Conservation (phyloP, 1,139 yeast species). For the Pichia sp. region DNA sequence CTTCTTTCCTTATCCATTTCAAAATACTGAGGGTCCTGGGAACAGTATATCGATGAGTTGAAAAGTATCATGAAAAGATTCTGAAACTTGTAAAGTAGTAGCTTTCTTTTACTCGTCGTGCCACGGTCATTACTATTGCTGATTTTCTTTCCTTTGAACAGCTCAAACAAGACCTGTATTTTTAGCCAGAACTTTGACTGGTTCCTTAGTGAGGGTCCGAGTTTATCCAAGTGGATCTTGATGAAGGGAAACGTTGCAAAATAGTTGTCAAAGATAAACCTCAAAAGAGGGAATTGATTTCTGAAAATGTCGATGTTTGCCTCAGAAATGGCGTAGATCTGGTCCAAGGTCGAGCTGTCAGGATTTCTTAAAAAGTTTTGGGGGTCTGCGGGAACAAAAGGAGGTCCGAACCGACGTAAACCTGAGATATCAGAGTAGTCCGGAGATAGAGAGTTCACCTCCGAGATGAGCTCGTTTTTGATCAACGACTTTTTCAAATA, state of each 20-base stretch:
- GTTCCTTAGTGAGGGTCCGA: conserved; percentile 24
- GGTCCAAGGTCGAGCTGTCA: conserved; percentile 12
- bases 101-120: conserved; percentile 66
- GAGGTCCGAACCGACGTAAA: conserved; percentile 65
- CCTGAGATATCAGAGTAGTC: conserved; percentile 50
- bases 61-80: conserved; percentile 62
- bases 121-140: conserved; percentile 70
- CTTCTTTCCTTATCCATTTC: conserved; percentile 31
- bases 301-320: conserved; percentile 25
- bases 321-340: conserved; percentile 19
- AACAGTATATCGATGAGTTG: conserved; percentile 70
- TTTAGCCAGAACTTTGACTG: conserved; percentile 67
- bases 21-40: conserved; percentile 51
- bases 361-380: conserved; percentile 20
- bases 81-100: conserved; percentile 55
- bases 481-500: conserved; percentile 78
- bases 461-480: conserved; percentile 56
- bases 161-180: conserved; percentile 75
- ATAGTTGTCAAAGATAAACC: conserved; percentile 60
- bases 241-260: conserved; percentile 73
- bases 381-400: conserved; percentile 47
- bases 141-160: conserved; percentile 65
- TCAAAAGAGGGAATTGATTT: conserved; percentile 56
- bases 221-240: conserved; percentile 34
- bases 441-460: conserved; percentile 48